Base-by-base conservation (phyloP, 1,284 basidiomycete species). In the Peniophora sp. region DNA sequence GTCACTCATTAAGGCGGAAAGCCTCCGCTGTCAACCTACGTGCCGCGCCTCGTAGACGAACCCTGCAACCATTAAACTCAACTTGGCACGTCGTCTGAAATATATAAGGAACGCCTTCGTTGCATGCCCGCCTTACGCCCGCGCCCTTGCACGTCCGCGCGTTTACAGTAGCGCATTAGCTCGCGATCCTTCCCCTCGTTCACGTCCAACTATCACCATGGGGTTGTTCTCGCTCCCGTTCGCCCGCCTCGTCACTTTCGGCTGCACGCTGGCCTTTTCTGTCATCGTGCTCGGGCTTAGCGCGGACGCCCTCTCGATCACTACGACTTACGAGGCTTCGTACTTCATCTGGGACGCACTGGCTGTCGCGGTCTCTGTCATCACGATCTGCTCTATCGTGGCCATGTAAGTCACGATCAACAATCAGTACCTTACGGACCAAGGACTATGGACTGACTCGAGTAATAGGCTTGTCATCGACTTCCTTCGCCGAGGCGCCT, bases 371-470 rank as follows among this genome's bases (percentile, higher is more conserved):
- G 68, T 66, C 2, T 63, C 67, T 10, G 51, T 61, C 25, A 58
- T 81, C 36, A 71, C 75, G 10, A 32, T 80, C 38, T 6, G 77
- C 12, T 69, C 72, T 0, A 48, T 80, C 20, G 69, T 72, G 3
- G 65, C 70, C 17, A 71, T 79, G 80, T 81, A 51, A 32, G 73
- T 60, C 11, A 16, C 24, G 25, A 16, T 22, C 3, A 32, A 12
- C 27, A 44, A 9, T 12, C 10, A 10, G 8, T 35, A 16, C 35
- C 24, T 17, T 17, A 34, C 14, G 23, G 20, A 41, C 8, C 20
- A 45, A 22, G 20, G 12, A 20, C 22, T 17, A 36, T 47, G 32
- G 12, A 17, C 36, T 23, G 17, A 20, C 19, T 32, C n/a, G 25
- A 22, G 17, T 11, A 38, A 32, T 45, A 58, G 57, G 53, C 5